Conservation (phyloP, 805 yeast genomes). For the Pichia sporocuriosa region DNA sequence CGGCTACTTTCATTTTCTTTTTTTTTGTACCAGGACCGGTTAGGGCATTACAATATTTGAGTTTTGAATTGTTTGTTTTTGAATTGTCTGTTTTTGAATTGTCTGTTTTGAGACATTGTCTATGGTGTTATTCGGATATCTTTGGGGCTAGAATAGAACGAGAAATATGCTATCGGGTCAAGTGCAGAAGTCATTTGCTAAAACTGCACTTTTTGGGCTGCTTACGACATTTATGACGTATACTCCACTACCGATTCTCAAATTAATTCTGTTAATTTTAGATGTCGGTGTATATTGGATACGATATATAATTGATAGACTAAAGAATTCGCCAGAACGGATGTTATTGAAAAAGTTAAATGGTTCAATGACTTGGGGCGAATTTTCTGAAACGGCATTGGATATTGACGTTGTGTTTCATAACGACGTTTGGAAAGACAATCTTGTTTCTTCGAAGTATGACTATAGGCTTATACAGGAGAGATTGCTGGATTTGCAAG, state of each 20-base stretch:
- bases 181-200: slow-evolving; percentile 1
- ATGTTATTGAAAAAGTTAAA: slow-evolving; percentile 5
- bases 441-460: slow-evolving; percentile 72
- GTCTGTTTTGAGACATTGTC: too few species aligned
- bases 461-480: slow-evolving; percentile 80
- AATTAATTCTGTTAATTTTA: slow-evolving; percentile 32
- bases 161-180: slow-evolving; percentile 6
- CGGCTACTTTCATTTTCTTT: too few species aligned
- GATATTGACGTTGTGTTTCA: slow-evolving; percentile 47
- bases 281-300: slow-evolving; percentile 40
- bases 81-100: too few species aligned
- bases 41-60: too few species aligned
- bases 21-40: too few species aligned
- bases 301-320: slow-evolving; percentile 10
- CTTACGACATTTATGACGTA: slow-evolving; percentile 11
- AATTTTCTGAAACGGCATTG: slow-evolving; percentile 57
- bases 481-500: slow-evolving; percentile 53
- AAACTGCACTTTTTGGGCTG: slow-evolving; percentile 7
- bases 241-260: slow-evolving; percentile 21
- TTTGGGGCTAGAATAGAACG: too few species aligned
- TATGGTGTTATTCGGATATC: too few species aligned
- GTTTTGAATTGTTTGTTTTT: too few species aligned
- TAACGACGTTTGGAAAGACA: slow-evolving; percentile 67
- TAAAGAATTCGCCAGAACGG: slow-evolving; percentile 13
- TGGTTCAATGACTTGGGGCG: slow-evolving; percentile 37